Conservation (phyloP, 1,284 basidiomycete genomes). For the Athelia sp. region DNA sequence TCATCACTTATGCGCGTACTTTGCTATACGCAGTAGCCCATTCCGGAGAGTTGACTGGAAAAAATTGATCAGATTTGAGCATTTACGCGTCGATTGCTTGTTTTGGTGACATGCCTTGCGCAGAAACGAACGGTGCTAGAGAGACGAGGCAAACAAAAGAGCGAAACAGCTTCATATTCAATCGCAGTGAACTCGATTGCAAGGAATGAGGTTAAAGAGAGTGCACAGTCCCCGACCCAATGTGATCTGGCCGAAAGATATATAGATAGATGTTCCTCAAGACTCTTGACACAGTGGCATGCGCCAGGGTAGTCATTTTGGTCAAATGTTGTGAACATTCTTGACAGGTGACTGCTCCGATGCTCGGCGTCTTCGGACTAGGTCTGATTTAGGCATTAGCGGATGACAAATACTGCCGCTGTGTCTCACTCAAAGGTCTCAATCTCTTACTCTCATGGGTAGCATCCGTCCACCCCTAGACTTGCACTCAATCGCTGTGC, state of each 20-base stretch:
- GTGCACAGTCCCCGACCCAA: too few relatives aligned
- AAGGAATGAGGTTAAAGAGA: too few relatives aligned
- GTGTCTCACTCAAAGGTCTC: too few relatives aligned
- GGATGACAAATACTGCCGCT: too few relatives aligned
- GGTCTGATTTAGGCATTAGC: too few relatives aligned
- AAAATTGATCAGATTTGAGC: background rate
- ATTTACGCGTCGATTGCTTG: background rate
- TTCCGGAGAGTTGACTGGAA: constrained; percentile 40
- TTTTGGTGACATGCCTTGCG: background rate
- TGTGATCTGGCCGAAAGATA: too few relatives aligned
- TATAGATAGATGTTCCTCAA: too few relatives aligned
- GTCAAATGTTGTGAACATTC: too few relatives aligned
- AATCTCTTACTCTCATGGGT: background rate
- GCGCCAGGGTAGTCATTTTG: too few relatives aligned
- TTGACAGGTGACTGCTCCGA: background rate
- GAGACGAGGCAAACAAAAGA: background rate
- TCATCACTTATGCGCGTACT: constrained; percentile 21
- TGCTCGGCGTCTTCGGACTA: background rate
- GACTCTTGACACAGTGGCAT: too few relatives aligned
- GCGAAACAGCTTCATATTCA: too few relatives aligned
- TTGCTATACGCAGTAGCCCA: constrained; percentile 53
- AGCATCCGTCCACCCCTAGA: background rate
- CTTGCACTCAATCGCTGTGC: background rate
- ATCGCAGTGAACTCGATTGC: too few relatives aligned
- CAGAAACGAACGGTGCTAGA: background rate